Evolutionary conservation across 148 eudicot genomes (phyloP), one percentile per base, ranked within the genome.

Genomic region (Selenicereus undatus): DNA sequence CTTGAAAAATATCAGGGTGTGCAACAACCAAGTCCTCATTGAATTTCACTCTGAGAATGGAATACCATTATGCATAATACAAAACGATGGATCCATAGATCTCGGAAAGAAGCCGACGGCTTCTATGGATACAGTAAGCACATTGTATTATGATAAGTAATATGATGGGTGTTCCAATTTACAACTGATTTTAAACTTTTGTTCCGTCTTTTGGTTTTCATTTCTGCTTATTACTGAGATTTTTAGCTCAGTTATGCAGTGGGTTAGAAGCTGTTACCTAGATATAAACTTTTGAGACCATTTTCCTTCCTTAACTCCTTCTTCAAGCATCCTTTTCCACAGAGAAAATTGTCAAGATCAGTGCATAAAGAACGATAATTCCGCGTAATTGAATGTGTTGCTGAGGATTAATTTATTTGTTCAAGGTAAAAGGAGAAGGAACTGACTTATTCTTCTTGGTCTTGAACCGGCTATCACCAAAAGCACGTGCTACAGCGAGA

Each of bases 401-500:
- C 20, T 39, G 39, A 54, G 51, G 70, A 74, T 72, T 4, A 39
- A 20, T n/a, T 45, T 68, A 56, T 74, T 21, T 56, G 68, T 71
- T 22, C 7, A 64, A 73, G 51, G 70, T 39, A 73, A 82, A 69
- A 73, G 65, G 32, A 68, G 68, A 78, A 50, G 83, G 77, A 83
- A 84, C 93, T 26, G 77, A 96, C 98, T 92, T 95, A 74, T 91
- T 85, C 86, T 93, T 94, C 90, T 91, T 91, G n/a, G 93, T 92
- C 91, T 96, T 96, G 82, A 94, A 96, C 71, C 99, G 91, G 78
- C 90, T 91, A 85, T 94, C 99, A 81, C 99, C 99, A 87, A 96
- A 93, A 77, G 99, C 95, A 84, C 99, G 98, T 50, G 99, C 90
- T 70, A 96, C 94, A 68, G 99, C 90, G 73, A 96, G 92, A 84